Base-by-base conservation (phyloP, 805 yeast genomes). In the Candida tallmaniae region DNA sequence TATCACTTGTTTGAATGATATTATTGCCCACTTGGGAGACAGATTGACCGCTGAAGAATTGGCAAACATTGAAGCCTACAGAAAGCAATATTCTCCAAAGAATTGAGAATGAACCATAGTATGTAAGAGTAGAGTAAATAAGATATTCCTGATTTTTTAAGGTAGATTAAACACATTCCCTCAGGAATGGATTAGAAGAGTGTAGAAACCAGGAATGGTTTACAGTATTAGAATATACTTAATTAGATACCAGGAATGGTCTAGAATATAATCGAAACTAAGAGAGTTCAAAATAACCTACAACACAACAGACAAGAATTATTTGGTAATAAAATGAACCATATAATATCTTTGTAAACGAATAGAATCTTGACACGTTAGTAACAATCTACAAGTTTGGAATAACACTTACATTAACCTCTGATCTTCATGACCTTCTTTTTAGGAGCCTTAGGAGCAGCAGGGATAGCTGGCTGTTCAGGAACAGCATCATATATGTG, bases 1-100 rank as follows among this genome's bases (percentile, higher is more conserved):
- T 32, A 89, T 93, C 48, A 88, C 88, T 25, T 70, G 76, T 27
- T 72, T 93, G 55, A 68, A 73, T 32, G 89, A 90, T 56, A 80
- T 93, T 43, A 74, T 89, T 44, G 60, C 64, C 28, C 79, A 77
- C 49, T 65, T 87, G 52, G 65, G 67, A 25, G 70, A 65, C 27
- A 73, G 70, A 53, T 65, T 84, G 48, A 62, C 78, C 6, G 62
- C 68, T 6, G 82, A 77, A 35, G 78, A 83, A 52, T 69, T 74
- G 44, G 65, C 58, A 14, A 64, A 74, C 36, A 75, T 84, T 45
- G 67, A 76, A 46, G 74, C 71, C 36, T 84, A 84, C 65, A 65
- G 79, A 51, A 48, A 54, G 24, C 55, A 64, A 41, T 76, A 73
- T 38, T 66, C 73, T 36, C 78, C 80, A 37, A 54, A 56, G 42